Conservation (phyloP, 768 basidiomycete genomes). For the Phaeotremella skinneri region DNA sequence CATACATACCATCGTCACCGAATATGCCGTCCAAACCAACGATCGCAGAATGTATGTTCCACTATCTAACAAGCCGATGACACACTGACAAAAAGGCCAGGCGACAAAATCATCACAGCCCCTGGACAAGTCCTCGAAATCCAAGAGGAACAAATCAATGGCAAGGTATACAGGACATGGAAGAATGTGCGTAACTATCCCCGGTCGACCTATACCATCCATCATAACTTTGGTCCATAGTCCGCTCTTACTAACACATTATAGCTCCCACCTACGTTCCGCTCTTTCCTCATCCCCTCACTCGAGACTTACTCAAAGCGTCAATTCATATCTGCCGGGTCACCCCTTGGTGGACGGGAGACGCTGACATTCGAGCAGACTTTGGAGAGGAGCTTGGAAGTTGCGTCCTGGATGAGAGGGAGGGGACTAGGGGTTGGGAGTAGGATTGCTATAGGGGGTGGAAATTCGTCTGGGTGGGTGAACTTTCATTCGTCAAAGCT, state of each 20-base stretch:
- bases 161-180: slow-evolving; percentile 31
- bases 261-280: slow-evolving; percentile 39
- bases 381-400: slow-evolving; percentile 17
- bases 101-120: slow-evolving; percentile 42
- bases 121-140: slow-evolving; percentile 42
- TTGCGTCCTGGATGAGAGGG: slow-evolving; percentile 34
- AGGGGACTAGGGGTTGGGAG: slow-evolving; percentile 38
- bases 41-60: background rate
- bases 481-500: background rate
- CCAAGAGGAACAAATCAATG: slow-evolving; percentile 30
- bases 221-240: background rate
- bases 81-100: slow-evolving; percentile 13
- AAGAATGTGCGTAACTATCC: slow-evolving; percentile 34
- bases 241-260: no score
- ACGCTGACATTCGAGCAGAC: slow-evolving; percentile 29
- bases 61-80: no score
- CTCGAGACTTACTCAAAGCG: slow-evolving; percentile 26
- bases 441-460: slow-evolving; percentile 37
- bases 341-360: slow-evolving; percentile 11
- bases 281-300: slow-evolving; percentile 27
- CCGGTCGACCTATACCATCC: background rate
- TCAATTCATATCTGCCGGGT: slow-evolving; percentile 17
- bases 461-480: slow-evolving; percentile 38
- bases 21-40: background rate
- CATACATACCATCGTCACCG: no score